These are phyloP conservation scores for Colletotrichum costaricense DNA, from an alignment of 2,329 filamentous ascomycete species.

Conservation along the genomic window DNA sequence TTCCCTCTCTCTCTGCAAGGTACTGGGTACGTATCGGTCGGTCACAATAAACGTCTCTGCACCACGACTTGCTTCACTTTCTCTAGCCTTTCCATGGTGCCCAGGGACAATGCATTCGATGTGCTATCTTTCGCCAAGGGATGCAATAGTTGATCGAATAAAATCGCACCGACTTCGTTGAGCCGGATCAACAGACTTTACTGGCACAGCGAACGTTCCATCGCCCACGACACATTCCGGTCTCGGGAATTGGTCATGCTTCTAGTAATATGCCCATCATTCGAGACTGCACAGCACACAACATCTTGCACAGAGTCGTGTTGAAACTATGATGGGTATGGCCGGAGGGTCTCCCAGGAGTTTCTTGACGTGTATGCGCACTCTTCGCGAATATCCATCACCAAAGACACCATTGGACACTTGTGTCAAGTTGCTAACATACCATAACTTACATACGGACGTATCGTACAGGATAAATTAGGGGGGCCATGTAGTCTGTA, in stretches of 20 bases:
- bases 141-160: neutral
- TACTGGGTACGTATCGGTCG: slow-evolving; percentile 10
- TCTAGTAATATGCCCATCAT: neutral
- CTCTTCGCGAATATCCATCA: neutral
- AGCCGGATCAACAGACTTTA: neutral
- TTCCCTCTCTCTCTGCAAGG: slow-evolving; percentile 22
- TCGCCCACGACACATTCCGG: neutral
- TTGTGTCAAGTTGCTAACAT: neutral
- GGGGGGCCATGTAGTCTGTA: slow-evolving; percentile 16
- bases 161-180: neutral
- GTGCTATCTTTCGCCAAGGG: neutral
- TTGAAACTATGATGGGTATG: neutral
- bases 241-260: neutral
- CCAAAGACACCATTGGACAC: neutral
- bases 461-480: neutral
- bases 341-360: too few relatives aligned
- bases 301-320: neutral
- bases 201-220: neutral
- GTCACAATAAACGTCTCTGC: neutral
- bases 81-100: neutral
- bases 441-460: slow-evolving; percentile 9
- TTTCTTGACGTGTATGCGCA: neutral
- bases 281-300: neutral
- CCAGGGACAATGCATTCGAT: neutral
- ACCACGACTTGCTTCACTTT: neutral